These are phyloP conservation scores for Byssochlamys sp. DNA, from an alignment of 2,329 filamentous ascomycete genomes.

Conservation along the genomic window DNA sequence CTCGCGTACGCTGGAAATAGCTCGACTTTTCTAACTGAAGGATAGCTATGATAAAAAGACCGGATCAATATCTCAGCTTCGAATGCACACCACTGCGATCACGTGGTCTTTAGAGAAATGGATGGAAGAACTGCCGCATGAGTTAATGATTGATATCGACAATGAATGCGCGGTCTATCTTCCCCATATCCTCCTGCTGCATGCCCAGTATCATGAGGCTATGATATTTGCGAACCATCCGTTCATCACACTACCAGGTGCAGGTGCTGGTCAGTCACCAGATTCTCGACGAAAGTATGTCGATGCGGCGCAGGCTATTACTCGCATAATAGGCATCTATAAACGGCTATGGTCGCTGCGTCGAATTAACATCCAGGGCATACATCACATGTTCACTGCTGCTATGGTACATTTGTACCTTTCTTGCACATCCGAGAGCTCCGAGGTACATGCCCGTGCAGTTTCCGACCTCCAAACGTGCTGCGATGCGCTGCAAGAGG, in stretches of 20 bases:
- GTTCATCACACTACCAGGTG: constrained; percentile 7
- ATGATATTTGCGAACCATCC: constrained; percentile 13
- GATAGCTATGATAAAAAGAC: constrained; percentile 6
- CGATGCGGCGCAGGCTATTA: constrained; percentile 6
- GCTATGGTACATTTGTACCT: constrained; percentile 9
- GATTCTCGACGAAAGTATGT: constrained; percentile 6
- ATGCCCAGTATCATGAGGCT: constrained; percentile 9
- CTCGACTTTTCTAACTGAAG: neutral
- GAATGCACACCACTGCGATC: constrained; percentile 3
- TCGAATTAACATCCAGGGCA: constrained; percentile 10
- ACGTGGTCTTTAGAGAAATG: constrained; percentile 7
- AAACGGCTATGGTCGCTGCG: constrained; percentile 8
- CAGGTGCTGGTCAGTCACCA: neutral
- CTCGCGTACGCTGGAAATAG: neutral
- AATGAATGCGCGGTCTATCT: constrained; percentile 6
- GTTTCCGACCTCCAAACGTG: constrained; percentile 7
- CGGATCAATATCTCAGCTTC: constrained; percentile 6
- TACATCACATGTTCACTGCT: constrained; percentile 12
- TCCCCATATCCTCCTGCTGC: constrained; percentile 10
- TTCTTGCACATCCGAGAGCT: constrained; percentile 6
- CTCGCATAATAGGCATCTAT: constrained; percentile 5
- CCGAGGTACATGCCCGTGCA: constrained; percentile 2
- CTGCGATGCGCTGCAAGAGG: constrained; percentile 9
- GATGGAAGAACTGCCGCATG: constrained; percentile 5
- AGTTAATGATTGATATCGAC: constrained; percentile 3